phyloP scores from a whole-genome alignment of 192 early-diverging fungal genomes.

The Mortierella antarctica region DNA sequence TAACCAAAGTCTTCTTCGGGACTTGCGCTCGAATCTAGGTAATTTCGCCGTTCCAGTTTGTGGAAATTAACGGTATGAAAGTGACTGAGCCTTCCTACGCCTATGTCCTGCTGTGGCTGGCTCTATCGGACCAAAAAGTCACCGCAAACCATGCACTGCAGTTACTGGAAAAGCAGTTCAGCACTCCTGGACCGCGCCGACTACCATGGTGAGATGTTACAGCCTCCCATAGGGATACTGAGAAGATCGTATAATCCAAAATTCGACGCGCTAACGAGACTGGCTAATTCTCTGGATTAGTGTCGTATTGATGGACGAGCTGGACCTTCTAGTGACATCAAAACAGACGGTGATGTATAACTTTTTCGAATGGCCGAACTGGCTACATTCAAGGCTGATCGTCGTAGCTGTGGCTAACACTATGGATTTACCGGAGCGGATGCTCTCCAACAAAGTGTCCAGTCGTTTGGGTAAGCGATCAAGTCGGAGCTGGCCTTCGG shows the following conservation, averaged over 20 bases:
- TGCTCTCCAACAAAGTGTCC: conserved; percentile 89
- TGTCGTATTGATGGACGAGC: conserved; percentile 96
- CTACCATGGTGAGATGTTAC: conserved; percentile 50
- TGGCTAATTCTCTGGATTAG: conserved; percentile 48
- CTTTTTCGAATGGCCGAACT: conserved; percentile 97
- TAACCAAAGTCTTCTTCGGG: not conserved
- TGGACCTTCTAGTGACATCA: conserved; percentile 93
- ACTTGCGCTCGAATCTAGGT: conserved; percentile 42
- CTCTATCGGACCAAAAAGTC: conserved; percentile 68
- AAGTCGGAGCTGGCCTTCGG: not conserved
- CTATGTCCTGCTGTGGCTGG: conserved; percentile 87
- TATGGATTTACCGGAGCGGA: conserved; percentile 96
- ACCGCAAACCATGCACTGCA: conserved; percentile 81
- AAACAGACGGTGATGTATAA: conserved; percentile 97
- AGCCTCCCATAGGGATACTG: not conserved
- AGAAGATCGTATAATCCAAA: not conserved
- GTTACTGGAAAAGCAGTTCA: conserved; percentile 80
- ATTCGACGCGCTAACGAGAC: not conserved
- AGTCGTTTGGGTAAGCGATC: conserved; percentile 80
- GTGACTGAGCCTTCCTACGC: conserved; percentile 91
- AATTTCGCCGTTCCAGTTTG: conserved; percentile 82
- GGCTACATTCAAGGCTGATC: conserved; percentile 83
- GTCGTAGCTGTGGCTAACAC: conserved; percentile 98
- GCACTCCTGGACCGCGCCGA: conserved; percentile 58
- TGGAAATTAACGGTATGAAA: conserved; percentile 99